These are phyloP conservation scores for Peronospora destructor DNA, from an alignment of 352 stramenopile species.

Conservation along the genomic window DNA sequence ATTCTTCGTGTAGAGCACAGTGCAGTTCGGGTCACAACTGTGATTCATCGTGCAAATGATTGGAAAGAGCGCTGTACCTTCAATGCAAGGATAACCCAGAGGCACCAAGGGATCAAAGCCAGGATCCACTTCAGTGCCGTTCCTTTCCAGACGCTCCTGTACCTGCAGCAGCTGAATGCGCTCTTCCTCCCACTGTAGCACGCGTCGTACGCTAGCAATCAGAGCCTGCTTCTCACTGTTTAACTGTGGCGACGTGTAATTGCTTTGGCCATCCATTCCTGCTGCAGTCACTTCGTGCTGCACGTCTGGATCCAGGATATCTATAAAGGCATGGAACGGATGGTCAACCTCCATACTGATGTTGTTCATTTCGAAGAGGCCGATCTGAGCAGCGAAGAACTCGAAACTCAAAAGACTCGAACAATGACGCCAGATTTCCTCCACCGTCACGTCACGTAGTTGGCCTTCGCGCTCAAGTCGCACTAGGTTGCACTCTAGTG, in stretches of 20 bases:
- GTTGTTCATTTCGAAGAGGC: constrained; percentile 96
- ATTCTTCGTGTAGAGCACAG: constrained; percentile 83
- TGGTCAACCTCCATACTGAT: constrained; percentile 89
- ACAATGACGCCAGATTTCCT: constrained; percentile 56
- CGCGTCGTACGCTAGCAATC: constrained; percentile 34
- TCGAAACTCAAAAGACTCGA: constrained; percentile 70
- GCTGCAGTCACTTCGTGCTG: constrained; percentile 21
- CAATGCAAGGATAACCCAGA: constrained; percentile 51
- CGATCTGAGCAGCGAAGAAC: constrained; percentile 87
- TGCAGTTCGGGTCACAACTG: constrained; percentile 90
- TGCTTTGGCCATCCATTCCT: constrained; percentile 9
- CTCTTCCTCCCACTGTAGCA: constrained; percentile 42
- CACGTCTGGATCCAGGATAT: constrained; percentile 59
- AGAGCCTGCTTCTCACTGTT: constrained; percentile 26
- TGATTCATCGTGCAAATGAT: constrained; percentile 96
- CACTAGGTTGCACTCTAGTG: constrained; percentile 62
- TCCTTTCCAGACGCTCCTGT: constrained; percentile 72
- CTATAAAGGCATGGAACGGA: constrained; percentile 61
- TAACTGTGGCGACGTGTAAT: constrained; percentile 17
- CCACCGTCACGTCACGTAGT: constrained; percentile 42
- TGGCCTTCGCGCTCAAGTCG: constrained; percentile 57
- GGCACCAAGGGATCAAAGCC: constrained; percentile 23
- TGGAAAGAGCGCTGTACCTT: constrained; percentile 91
- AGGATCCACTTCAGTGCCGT: constrained; percentile 25
- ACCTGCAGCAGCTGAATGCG: constrained; percentile 20